Evolutionary conservation across 1,139 yeast genomes (phyloP).

Genomic region (Arxiozyma bovina): DNA sequence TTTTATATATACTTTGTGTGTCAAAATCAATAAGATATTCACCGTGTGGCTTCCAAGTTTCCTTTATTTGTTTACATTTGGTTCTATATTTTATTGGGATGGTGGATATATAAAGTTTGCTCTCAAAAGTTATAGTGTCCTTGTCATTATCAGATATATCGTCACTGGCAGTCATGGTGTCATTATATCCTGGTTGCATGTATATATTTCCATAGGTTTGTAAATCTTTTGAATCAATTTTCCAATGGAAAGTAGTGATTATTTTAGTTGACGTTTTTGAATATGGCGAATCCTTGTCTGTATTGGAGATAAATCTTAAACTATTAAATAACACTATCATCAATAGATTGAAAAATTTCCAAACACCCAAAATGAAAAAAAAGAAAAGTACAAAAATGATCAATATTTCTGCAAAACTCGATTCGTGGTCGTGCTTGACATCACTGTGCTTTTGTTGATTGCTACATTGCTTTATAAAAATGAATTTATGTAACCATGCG

Average conservation of each 20-base stretch:
- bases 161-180: neutral
- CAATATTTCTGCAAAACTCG: neutral
- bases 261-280: neutral
- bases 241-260: neutral
- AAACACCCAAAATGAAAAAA: neutral
- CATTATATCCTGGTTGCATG: neutral
- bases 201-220: neutral
- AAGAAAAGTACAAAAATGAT: neutral
- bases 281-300: neutral
- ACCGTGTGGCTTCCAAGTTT: constrained; percentile 14
- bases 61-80: neutral
- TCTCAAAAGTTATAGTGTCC: neutral
- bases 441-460: neutral
- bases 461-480: no score
- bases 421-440: neutral
- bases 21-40: constrained; percentile 16
- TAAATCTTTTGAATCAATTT: neutral
- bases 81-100: neutral
- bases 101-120: neutral
- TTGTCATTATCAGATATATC: neutral
- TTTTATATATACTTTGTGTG: constrained; percentile 5
- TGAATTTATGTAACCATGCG: neutral
- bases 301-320: no score
- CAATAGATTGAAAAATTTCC: neutral
- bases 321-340: neutral